Evolutionary conservation across 2,329 filamentous ascomycete species (phyloP), one percentile per base, ranked within the genome.

Genomic region (Lecanoromycetidae sp.): DNA sequence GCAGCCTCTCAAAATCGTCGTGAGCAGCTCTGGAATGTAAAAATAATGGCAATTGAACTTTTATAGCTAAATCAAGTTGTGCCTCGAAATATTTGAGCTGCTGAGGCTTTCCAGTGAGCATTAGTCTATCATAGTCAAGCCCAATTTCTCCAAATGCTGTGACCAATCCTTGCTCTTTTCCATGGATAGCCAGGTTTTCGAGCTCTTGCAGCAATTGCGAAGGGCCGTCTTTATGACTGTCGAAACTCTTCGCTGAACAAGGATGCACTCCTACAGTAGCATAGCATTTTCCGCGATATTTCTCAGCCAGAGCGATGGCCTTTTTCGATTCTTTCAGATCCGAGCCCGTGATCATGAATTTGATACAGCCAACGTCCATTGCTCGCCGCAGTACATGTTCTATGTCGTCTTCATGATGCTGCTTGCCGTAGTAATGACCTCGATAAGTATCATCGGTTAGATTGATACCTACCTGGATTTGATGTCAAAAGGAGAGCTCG

Each of bases 201-300:
- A 96, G 73, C 22, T 76, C 71, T 49, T 79, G 71, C 6, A 71
- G 54, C 57, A 70, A 58, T 38, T 62, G 61, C 22, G 60, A 19
- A 57, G 68, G 54, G 61, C 70, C 58, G 63, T 71, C 58, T 61
- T 66, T 48, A 52, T 76, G 64, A 5, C 70, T 67, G 55, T 83
- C 81, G 62, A 98, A 94, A 44, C 84, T 77, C 53, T 82, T 77
- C 55, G 84, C 85, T 54, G 79, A 83, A 66, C 91, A 98, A 12
- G 91, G 91, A 62, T 98, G 91, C 35, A 98, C 87, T 54, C 91
- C 91, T 8, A 94, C 81, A 1, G 91, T 98, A 19, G 84, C 81
- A 63, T 87, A 98, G 59, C 94, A 87, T 27, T 79, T 75, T 17
- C 82, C 83, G 19, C 87, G 79, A 60, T 90, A 81, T 55, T 82